These are phyloP conservation scores for Aspergillus sp. DNA, from an alignment of 2,329 filamentous ascomycete genomes.

Conservation along the genomic window DNA sequence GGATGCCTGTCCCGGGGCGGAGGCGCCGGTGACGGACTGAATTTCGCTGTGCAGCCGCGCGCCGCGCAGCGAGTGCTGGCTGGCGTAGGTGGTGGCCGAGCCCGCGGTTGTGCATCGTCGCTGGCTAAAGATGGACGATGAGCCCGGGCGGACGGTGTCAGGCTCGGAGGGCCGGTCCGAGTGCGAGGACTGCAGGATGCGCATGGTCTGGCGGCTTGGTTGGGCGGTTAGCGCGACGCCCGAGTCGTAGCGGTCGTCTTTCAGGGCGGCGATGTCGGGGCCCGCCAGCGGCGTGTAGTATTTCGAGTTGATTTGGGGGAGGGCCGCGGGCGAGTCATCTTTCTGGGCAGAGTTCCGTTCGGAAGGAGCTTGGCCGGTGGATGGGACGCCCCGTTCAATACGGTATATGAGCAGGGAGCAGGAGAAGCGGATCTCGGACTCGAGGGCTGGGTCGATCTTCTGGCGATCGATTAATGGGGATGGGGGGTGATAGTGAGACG, in stretches of 20 bases:
- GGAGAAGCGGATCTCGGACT: conserved; percentile 33
- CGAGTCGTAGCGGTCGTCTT: conserved; percentile 19
- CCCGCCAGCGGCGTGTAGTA: conserved; percentile 6
- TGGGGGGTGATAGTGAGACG: conserved; percentile 26
- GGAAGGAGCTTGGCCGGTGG: not conserved
- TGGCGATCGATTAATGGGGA: conserved; percentile 35
- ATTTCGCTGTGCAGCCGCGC: not conserved
- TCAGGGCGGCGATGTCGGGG: conserved; percentile 6
- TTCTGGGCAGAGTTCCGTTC: not conserved
- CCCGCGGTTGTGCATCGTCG: conserved; percentile 9
- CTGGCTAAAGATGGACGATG: conserved; percentile 6
- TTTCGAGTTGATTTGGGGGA: conserved; percentile 12
- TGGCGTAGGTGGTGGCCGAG: conserved; percentile 9
- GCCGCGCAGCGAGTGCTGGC: conserved; percentile 1
- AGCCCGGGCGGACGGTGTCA: not conserved
- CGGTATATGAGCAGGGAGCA: conserved; percentile 31
- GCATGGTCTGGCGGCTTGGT: conserved; percentile 17
- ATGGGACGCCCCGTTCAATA: conserved; percentile 24
- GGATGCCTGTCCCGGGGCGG: not conserved
- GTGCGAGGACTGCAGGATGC: conserved; percentile 9
- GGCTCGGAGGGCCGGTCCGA: conserved; percentile 10
- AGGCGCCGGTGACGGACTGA: conserved; percentile 3
- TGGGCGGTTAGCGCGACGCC: conserved; percentile 20
- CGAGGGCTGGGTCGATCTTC: conserved; percentile 29
- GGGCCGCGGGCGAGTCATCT: not conserved